Evolutionary conservation across 192 early-diverging fungal genomes (phyloP), one percentile per base, ranked within the genome.

Genomic region (Podochytrium sp.): DNA sequence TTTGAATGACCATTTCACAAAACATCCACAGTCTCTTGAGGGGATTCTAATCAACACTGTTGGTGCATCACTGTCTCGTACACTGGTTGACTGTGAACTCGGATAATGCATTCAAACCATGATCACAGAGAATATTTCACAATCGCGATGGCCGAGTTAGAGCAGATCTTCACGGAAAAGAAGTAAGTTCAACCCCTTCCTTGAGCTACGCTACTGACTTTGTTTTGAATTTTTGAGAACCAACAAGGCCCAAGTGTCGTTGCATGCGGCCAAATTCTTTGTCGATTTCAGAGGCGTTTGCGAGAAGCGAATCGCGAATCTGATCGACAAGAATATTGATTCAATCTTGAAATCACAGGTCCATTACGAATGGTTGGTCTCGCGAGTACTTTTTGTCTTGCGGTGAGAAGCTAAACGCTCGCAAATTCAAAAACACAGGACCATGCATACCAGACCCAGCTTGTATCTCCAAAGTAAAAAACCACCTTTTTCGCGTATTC

Each of bases 91-190:
- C 2, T 86, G 80, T 50, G 92, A 89, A 65, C 78, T 96, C n/a
- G 89, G 91, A 1, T 89, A 92, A 63, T 92, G 91, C 57, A 84
- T 91, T n/a, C 94, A 96, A 73, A 93, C 94, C 27, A 86, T 94
- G 42, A 87, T 92, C 74, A 95, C 70, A 76, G 92, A 29, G 91
- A 93, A 62, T 93, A 85, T 59, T 91, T 93, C 69, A 84, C 90
- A 61, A 68, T 81, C 37, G 89, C 89, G 0, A 91, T 90, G 57
- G 72, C 71, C 0, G 89, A 94, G 73, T 90, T 95, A 78, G 94
- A 96, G 80, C 76, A 84, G 59, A 74, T 94, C n/a, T 67, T 95
- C 49, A 87, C 85, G 73, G 88, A 94, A 52, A 83, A 78, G 60
- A 78, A 87, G 85, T 85, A 55, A 43, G 34, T 51, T 33, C 27